Percentiles rank a stretch among this genome's conserved stretches.
These are phyloP conservation scores for Diplodia corticola DNA, from an alignment of 2,329 filamentous ascomycete genomes.

Conservation along the genomic window DNA sequence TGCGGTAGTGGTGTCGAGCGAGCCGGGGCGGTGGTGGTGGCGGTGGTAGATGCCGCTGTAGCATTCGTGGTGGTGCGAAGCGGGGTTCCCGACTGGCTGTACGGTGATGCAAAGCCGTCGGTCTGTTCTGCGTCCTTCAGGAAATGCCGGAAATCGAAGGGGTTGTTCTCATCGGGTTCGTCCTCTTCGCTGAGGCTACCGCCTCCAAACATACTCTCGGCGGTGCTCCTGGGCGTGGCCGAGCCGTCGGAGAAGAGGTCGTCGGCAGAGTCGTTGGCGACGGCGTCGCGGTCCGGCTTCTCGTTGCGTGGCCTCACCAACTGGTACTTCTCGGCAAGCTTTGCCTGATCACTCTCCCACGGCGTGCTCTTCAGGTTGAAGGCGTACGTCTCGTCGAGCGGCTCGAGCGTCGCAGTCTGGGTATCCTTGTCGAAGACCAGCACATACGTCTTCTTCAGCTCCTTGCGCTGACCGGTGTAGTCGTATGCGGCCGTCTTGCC, in stretches of 20 bases:
- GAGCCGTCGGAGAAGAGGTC: constrained; percentile 32
- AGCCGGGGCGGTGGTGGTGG: background rate
- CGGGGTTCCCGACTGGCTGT: constrained; percentile 21
- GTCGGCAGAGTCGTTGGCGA: constrained; percentile 27
- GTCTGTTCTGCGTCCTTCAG: constrained; percentile 37
- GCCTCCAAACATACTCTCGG: constrained; percentile 5
- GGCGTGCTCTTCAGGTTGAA: constrained; percentile 80
- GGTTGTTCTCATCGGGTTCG: constrained; percentile 46
- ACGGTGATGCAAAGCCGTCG: constrained; percentile 33
- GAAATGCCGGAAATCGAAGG: constrained; percentile 53
- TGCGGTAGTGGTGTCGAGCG: constrained; percentile 8
- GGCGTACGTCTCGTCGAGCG: constrained; percentile 76
- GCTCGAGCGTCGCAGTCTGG: constrained; percentile 79
- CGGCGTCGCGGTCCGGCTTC: background rate
- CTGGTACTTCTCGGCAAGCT: constrained; percentile 65
- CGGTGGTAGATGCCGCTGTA: background rate
- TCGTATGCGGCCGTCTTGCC: constrained; percentile 36
- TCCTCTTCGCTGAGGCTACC: constrained; percentile 31
- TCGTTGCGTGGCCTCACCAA: constrained; percentile 55
- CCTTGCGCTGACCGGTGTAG: constrained; percentile 42
- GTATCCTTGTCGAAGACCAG: constrained; percentile 74
- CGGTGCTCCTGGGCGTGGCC: background rate
- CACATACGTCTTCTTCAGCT: constrained; percentile 41
- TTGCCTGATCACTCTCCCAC: constrained; percentile 62
- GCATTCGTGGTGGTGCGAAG: constrained; percentile 13